Evolutionary conservation across 345 rosid genomes (phyloP).

Genomic region (Salix exigua): DNA sequence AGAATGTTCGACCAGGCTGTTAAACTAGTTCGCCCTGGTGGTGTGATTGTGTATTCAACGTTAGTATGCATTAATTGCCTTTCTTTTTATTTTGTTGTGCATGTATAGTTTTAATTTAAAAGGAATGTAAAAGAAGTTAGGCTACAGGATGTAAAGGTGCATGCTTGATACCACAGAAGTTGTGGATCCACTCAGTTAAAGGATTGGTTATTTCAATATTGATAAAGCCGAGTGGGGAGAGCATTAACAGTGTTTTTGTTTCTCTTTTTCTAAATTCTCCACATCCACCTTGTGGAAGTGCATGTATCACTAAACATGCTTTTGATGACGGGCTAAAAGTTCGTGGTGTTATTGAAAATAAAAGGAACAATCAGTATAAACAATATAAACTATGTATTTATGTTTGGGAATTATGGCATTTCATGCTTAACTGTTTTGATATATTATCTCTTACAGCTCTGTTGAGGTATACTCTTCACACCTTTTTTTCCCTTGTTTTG

Average conservation of each 20-base stretch:
- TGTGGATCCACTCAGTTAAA: background rate
- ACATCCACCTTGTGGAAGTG: background rate
- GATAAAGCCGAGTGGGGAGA: background rate
- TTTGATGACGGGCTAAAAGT: background rate
- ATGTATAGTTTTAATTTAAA: background rate
- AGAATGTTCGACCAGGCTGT: constrained; percentile 98
- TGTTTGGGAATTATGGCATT: background rate
- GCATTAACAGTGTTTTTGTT: background rate
- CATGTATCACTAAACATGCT: background rate
- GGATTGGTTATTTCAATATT: background rate
- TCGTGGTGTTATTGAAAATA: background rate
- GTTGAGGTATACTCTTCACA: background rate
- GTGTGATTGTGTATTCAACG: constrained; percentile 95
- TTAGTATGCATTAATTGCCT: constrained; percentile 33
- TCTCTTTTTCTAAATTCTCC: background rate
- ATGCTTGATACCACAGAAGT: background rate
- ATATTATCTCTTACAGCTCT: background rate
- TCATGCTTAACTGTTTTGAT: background rate
- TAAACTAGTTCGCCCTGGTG: constrained; percentile 92
- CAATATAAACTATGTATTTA: background rate
- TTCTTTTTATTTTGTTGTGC: background rate
- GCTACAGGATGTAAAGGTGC: background rate
- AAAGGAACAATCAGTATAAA: background rate
- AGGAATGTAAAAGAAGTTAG: background rate
- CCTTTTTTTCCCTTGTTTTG: constrained; percentile 19